phyloP scores from a whole-genome alignment of 177 flowering plant genomes.

The Telopea speciosissima region DNA sequence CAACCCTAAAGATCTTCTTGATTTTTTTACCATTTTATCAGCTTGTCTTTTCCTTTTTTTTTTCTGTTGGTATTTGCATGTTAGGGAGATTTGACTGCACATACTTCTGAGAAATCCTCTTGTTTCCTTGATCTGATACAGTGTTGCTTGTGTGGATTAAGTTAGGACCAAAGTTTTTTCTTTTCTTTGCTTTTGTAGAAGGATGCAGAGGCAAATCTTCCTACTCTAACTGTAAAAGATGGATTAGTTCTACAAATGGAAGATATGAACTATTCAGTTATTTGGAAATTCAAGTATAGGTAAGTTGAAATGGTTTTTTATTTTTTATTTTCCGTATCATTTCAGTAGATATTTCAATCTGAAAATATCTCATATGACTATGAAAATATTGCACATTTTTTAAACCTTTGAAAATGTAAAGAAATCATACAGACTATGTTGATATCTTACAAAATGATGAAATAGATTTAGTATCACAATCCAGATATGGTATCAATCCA shows the following conservation, averaged over 20 bases:
- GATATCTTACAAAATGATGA: neutral
- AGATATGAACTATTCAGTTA: slow-evolving; percentile 16
- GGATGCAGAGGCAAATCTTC: slow-evolving; percentile 34
- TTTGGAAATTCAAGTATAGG: slow-evolving; percentile 32
- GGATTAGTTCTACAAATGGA: slow-evolving; percentile 25
- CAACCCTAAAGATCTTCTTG: neutral
- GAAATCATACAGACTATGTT: neutral
- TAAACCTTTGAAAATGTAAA: neutral
- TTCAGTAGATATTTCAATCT: neutral
- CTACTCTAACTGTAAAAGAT: slow-evolving; percentile 23
- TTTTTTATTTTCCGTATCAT: neutral
- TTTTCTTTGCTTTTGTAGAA: slow-evolving; percentile 18
- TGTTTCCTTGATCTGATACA: neutral
- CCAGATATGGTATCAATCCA: neutral
- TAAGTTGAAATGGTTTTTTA: neutral
- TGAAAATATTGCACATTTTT: too few relatives aligned
- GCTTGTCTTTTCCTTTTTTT: neutral
- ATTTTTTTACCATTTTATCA: neutral
- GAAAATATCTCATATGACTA: neutral
- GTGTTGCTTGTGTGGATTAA: slow-evolving; percentile 1
- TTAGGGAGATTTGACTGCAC: neutral
- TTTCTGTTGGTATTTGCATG: neutral
- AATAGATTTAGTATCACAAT: neutral
- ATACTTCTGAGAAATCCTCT: neutral
- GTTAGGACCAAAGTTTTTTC: neutral